Base-by-base conservation (phyloP, 2,329 filamentous ascomycete species). In the Ceratocystis colombiana region DNA sequence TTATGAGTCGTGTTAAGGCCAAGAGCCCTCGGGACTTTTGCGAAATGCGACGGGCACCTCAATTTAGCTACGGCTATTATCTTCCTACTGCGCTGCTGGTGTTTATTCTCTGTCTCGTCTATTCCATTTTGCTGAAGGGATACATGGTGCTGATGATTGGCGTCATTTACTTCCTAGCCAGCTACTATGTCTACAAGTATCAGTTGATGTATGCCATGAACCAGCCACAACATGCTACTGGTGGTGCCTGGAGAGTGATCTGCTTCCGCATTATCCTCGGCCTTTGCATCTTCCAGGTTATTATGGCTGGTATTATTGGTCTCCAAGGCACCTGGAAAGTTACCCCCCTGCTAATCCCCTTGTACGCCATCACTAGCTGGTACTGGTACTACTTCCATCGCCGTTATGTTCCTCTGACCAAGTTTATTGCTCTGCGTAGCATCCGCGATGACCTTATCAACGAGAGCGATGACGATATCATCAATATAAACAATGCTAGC, bases 161-260 rank as follows among this genome's bases (percentile, higher is more conserved):
- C 2, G 78, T 93, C 62, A 78, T 90, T 12, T 99, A 95, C 75
- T 96, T 95, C 71, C 74, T 84, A 22, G 82, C 96, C 15, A 91
- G 91, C 22, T 88, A 90, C 74, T 93, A 93, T 73, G 89, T 90
- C 41, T 95, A 96, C 82, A 96, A 96, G 75, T 99, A 99, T 76
- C 95, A 99, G 78, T 80, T 99, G 3, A 81, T 99, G 3, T 99
- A 99, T 75, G 91, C 94, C 41, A 99, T 99, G 94, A 92, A 97
- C 72, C 93, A 97, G 74, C 89, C 90, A 17, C 90, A 95, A 72
- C 91, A 96, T 73, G 90, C 91, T 17, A 97, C 93, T 0, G 95
- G 95, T 22, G 86, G 88, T 68, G 91, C 92, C 3, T 99, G 94
- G 94, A 88, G 89, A 62, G 96, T 99, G 82, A 96, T 99, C 69